Evolutionary conservation across 2,329 filamentous ascomycete species (phyloP).

Genomic region (Cercospora berteroae): DNA sequence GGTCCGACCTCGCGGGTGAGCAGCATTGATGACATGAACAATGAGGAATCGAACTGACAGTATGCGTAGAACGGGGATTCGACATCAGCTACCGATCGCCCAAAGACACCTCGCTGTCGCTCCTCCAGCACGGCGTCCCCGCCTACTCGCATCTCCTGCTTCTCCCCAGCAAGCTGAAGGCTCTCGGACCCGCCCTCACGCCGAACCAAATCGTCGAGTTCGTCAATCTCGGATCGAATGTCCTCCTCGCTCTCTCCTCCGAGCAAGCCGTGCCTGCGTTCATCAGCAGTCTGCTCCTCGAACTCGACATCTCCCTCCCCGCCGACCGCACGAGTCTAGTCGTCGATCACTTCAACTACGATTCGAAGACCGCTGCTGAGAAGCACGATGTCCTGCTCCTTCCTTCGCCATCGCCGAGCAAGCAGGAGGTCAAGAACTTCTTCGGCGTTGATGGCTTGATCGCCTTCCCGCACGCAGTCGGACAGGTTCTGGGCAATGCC

Average conservation of each 20-base stretch:
- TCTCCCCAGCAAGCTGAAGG: constrained; percentile 87
- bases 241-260: constrained; percentile 80
- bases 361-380: constrained; percentile 70
- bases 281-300: constrained; percentile 74
- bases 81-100: constrained; percentile 77
- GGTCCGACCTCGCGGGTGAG: constrained; percentile 69
- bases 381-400: constrained; percentile 86
- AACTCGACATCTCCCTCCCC: constrained; percentile 87
- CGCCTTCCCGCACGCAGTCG: constrained; percentile 78
- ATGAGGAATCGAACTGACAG: background rate
- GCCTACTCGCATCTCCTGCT: constrained; percentile 89
- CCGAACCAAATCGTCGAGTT: constrained; percentile 87
- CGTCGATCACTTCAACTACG: constrained; percentile 95
- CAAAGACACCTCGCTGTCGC: constrained; percentile 70
- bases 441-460: constrained; percentile 70
- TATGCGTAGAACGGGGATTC: constrained; percentile 71
- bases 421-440: constrained; percentile 70
- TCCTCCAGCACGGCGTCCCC: constrained; percentile 84
- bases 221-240: constrained; percentile 85
- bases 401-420: constrained; percentile 63
- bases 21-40: constrained; percentile 4
- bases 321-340: constrained; percentile 79
- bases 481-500: constrained; percentile 74
- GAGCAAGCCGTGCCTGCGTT: constrained; percentile 67
- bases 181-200: constrained; percentile 82